Base-by-base conservation (phyloP, 768 basidiomycete species). In the Butyriboletus loyo region DNA sequence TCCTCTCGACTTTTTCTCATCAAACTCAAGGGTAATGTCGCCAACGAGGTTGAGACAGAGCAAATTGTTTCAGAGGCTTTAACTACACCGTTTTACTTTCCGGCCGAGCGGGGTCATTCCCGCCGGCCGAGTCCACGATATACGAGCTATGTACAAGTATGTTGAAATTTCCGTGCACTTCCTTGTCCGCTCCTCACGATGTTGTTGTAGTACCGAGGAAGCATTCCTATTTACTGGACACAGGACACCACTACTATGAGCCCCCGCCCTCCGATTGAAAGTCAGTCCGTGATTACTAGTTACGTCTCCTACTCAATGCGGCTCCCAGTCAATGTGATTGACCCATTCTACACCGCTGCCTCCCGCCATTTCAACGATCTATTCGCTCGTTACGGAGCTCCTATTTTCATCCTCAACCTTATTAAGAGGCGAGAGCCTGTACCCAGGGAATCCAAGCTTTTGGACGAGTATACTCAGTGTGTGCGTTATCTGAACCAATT, bases 11-110 rank as follows among this genome's bases (percentile, higher is more conserved):
- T 1, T 19, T n/a, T 27, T 15, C 28, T 58, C 31, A 56, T 37
- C 31, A 15, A 22, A 9, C 13, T 27, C 38, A 55, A 97, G 93
- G 97, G 97, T 4, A 92, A 95, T 65, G 96, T 98, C 10, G 96
- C 96, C 3, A 99, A 99, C 65, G 97, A 98, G 69, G 97, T 99
- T 2, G 97, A 99, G 72, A 97, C 94, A 0, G 97, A 99, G 67
- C 97, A 99, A 64, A 96, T 99, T 46, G 92, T 96, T 0, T 89
- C 87, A 8, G 94, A 96, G 64, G 88, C 90, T 0, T 66, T 91
- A 6, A 95, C 90, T 0, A 95, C 93, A 0, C 84, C 93, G 0
- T 95, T 97, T 66, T 92, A 93, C 65, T 87, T 79, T 58, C 90
- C 89, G 9, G 58, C 64, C 2, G 63, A 65, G 19, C 68, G 60